These are phyloP conservation scores for Blastobotrys parvus DNA, from an alignment of 805 yeast genomes.

Conservation along the genomic window DNA sequence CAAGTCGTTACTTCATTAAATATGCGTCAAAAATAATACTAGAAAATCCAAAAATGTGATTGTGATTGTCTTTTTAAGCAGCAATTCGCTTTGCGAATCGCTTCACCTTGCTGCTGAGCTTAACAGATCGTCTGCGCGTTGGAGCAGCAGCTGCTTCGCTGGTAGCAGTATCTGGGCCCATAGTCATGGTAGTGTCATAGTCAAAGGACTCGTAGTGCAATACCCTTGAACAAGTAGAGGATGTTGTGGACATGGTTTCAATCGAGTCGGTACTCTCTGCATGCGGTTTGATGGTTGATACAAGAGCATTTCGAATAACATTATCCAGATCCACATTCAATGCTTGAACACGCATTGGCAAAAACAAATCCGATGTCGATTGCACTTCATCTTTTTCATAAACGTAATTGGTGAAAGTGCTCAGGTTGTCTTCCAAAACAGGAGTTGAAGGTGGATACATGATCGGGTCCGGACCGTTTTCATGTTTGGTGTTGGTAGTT, in stretches of 20 bases:
- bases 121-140: no score
- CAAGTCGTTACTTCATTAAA: no score
- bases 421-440: neutral
- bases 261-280: neutral
- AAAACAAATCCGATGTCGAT: conserved; percentile 4
- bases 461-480: neutral
- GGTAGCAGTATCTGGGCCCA: neutral
- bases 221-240: neutral
- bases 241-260: neutral
- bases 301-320: conserved; percentile 6
- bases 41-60: no score
- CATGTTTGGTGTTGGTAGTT: neutral
- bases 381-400: neutral
- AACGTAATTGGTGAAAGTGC: neutral
- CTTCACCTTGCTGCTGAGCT: no score
- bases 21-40: no score
- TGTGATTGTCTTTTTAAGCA: no score
- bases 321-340: conserved; percentile 10
- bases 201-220: neutral
- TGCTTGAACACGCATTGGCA: conserved; percentile 10
- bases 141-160: neutral
- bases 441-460: neutral
- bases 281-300: neutral
- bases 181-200: neutral
- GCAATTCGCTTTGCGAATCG: no score